Conservation (phyloP, 352 stramenopile species). For the Saprolegnia diclina region DNA sequence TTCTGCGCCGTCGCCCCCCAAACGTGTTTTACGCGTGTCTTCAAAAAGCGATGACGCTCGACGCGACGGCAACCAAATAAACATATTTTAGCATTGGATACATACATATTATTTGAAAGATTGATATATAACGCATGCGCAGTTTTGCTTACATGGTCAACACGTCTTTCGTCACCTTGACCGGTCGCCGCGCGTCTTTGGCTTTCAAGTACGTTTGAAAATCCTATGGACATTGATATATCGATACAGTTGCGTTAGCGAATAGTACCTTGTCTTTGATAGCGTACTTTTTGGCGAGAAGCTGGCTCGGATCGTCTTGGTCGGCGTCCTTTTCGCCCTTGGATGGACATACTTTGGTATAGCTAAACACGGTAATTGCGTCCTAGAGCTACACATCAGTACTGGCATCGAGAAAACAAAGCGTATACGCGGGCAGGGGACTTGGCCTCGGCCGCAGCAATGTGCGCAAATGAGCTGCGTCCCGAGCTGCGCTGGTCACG, state of each 20-base stretch:
- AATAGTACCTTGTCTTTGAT: slow-evolving; percentile 12
- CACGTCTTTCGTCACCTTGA: slow-evolving; percentile 11
- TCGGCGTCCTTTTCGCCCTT: not conserved
- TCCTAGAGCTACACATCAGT: not conserved
- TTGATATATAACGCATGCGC: no score
- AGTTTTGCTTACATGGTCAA: not conserved
- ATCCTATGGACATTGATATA: not conserved
- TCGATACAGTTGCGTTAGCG: not conserved
- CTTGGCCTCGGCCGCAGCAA: not conserved
- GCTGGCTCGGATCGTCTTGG: not conserved
- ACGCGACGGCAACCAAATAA: no score
- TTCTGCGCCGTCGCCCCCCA: slow-evolving; percentile 3
- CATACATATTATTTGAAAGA: not conserved
- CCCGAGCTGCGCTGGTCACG: not conserved
- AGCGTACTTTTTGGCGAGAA: slow-evolving; percentile 10
- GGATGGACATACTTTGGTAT: slow-evolving; percentile 9
- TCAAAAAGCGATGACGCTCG: not conserved
- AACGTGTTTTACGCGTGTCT: not conserved
- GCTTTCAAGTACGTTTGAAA: slow-evolving; percentile 18
- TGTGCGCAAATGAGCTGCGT: slow-evolving; percentile 3
- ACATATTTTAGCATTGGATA: no score
- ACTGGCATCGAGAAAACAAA: not conserved
- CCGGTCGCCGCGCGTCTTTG: slow-evolving; percentile 18
- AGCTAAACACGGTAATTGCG: slow-evolving; percentile 13
- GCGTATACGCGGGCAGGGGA: slow-evolving; percentile 1